phyloP scores from a whole-genome alignment of 2,329 filamentous ascomycete species.

The Alternaria sp. region DNA sequence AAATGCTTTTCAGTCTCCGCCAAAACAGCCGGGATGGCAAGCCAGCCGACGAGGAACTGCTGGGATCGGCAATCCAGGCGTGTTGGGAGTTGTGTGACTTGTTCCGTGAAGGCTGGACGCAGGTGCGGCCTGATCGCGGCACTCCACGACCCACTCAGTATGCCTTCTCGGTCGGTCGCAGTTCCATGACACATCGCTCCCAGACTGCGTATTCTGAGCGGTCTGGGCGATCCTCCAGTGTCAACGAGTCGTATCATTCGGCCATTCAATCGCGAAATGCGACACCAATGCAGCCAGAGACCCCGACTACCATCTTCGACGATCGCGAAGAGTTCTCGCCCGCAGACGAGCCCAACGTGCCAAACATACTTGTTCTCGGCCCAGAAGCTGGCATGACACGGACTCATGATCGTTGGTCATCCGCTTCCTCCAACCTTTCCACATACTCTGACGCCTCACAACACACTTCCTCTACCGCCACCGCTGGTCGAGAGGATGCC shows the following conservation, averaged over 20 bases:
- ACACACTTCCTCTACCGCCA: constrained; percentile 73
- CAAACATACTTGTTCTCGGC: constrained; percentile 87
- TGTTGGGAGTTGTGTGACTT: constrained; percentile 96
- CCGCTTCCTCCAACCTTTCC: constrained; percentile 74
- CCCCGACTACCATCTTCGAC: constrained; percentile 93
- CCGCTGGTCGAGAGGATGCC: constrained; percentile 72
- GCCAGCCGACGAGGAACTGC: constrained; percentile 77
- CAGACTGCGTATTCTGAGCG: constrained; percentile 43
- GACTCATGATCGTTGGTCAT: constrained; percentile 78
- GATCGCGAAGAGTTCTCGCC: constrained; percentile 80
- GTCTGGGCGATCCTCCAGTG: constrained; percentile 51
- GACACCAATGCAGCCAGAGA: constrained; percentile 69
- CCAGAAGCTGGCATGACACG: constrained; percentile 62
- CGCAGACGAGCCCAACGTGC: constrained; percentile 72
- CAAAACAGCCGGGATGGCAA: constrained; percentile 79
- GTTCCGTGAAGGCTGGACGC: constrained; percentile 90
- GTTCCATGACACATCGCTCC: constrained; percentile 42
- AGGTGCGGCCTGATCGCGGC: constrained; percentile 82
- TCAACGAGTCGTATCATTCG: constrained; percentile 54
- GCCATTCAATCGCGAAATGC: constrained; percentile 49
- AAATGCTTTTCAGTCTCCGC: constrained; percentile 90
- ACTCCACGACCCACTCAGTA: constrained; percentile 84
- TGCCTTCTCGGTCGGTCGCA: constrained; percentile 59
- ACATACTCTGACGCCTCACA: constrained; percentile 73
- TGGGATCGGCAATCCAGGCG: constrained; percentile 86